Conservation (phyloP, 176 grass and related monocot genomes). For the Carex cristatella region DNA sequence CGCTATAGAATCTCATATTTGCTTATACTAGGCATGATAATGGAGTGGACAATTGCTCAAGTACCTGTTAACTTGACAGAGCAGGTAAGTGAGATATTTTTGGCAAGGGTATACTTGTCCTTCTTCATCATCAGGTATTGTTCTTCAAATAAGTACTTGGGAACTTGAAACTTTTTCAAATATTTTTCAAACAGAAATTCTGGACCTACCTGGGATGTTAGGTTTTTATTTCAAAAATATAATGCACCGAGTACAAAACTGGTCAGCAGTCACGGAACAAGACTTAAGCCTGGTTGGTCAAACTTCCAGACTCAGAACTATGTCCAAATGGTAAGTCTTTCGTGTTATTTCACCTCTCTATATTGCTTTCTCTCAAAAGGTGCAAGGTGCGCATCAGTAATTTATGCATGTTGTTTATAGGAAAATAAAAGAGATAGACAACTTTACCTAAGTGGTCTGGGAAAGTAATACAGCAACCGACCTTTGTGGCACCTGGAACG, state of each 20-base stretch:
- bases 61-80: background rate
- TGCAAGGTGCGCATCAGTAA: background rate
- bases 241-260: background rate
- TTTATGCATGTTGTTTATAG: background rate
- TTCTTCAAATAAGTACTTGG: background rate
- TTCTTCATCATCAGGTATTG: background rate
- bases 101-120: background rate
- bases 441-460: constrained; percentile 53
- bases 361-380: background rate
- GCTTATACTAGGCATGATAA: background rate
- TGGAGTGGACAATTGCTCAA: background rate
- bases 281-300: background rate
- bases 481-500: constrained; percentile 96
- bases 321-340: background rate
- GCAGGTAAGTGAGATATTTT: background rate
- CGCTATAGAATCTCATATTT: background rate
- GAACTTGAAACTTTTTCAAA: background rate
- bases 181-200: background rate
- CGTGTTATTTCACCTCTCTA: background rate
- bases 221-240: background rate
- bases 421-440: background rate
- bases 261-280: background rate
- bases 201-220: background rate
- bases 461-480: constrained; percentile 83
- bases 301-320: background rate